phyloP scores from a whole-genome alignment of 176 grass and related monocot species.

The Aegilops tauschii region DNA sequence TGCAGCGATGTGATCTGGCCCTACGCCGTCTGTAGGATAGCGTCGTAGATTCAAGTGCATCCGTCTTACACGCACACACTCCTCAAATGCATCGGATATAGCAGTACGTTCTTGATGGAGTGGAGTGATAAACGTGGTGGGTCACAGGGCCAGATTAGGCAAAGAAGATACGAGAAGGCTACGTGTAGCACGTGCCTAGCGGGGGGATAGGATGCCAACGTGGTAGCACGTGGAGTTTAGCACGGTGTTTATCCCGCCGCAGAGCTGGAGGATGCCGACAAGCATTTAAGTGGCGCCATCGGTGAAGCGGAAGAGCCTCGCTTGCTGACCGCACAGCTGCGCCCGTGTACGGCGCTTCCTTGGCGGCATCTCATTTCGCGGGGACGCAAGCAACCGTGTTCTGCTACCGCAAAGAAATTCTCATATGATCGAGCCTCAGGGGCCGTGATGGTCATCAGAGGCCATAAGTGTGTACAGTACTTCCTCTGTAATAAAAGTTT shows the following conservation, averaged over 20 bases:
- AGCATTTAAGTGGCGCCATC: neutral
- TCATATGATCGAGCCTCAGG: too few relatives aligned
- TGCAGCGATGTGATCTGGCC: neutral
- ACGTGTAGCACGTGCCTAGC: neutral
- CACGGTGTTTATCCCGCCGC: neutral
- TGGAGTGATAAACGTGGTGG: neutral
- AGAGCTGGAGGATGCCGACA: conserved; percentile 5
- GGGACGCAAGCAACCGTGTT: too few relatives aligned
- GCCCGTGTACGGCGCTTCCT: neutral
- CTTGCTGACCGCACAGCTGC: neutral
- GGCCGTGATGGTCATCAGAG: too few relatives aligned
- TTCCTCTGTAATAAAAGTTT: too few relatives aligned
- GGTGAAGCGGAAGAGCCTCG: too few relatives aligned
- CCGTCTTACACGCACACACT: too few relatives aligned
- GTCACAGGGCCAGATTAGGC: neutral
- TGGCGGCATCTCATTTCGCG: neutral
- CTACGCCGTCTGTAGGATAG: neutral
- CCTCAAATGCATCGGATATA: neutral
- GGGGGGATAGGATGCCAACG: neutral
- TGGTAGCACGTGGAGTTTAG: neutral
- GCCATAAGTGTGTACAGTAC: too few relatives aligned
- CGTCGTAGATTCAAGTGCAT: too few relatives aligned
- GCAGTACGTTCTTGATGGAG: neutral
- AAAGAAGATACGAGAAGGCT: neutral
- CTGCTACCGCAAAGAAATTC: too few relatives aligned